phyloP scores from a whole-genome alignment of 1,284 basidiomycete species.

The Malassezia sp. region DNA sequence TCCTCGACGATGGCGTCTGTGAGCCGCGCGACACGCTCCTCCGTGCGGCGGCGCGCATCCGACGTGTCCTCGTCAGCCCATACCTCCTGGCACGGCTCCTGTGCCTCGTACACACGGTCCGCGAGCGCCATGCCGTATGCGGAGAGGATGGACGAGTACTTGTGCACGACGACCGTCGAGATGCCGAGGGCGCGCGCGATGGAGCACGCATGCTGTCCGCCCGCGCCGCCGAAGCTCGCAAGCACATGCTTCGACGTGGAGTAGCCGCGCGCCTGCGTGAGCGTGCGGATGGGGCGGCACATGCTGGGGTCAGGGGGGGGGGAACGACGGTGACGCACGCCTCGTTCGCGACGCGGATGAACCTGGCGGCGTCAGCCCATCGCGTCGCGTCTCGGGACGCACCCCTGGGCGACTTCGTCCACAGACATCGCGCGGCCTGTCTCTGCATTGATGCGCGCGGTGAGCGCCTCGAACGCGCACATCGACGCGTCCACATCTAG shows the following conservation, averaged over 20 bases:
- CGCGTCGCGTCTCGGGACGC: no score
- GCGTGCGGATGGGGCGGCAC: constrained; percentile 77
- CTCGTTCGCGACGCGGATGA: constrained; percentile 43
- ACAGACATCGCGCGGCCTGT: constrained; percentile 56
- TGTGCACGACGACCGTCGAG: constrained; percentile 69
- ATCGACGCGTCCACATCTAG: constrained; percentile 57
- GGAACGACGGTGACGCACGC: no score
- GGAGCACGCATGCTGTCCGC: constrained; percentile 82
- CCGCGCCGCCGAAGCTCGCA: constrained; percentile 79
- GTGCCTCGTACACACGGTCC: constrained; percentile 62
- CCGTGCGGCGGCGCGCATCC: constrained; percentile 8
- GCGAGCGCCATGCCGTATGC: constrained; percentile 81
- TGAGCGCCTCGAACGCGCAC: constrained; percentile 58
- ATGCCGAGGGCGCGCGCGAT: constrained; percentile 72
- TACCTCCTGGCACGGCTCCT: constrained; percentile 70
- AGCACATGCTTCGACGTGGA: constrained; percentile 76
- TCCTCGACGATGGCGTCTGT: constrained; percentile 55
- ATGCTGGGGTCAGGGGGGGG: no score
- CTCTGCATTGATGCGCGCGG: constrained; percentile 58
- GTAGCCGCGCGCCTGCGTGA: constrained; percentile 81
- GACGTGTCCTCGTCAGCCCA: constrained; percentile 48
- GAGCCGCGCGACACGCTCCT: constrained; percentile 49
- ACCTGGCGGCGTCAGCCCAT: no score
- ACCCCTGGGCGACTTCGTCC: constrained; percentile 82
- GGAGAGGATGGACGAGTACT: constrained; percentile 72